These are phyloP conservation scores for Kwoniella bestiolae DNA, from an alignment of 768 basidiomycete genomes.

Conservation along the genomic window DNA sequence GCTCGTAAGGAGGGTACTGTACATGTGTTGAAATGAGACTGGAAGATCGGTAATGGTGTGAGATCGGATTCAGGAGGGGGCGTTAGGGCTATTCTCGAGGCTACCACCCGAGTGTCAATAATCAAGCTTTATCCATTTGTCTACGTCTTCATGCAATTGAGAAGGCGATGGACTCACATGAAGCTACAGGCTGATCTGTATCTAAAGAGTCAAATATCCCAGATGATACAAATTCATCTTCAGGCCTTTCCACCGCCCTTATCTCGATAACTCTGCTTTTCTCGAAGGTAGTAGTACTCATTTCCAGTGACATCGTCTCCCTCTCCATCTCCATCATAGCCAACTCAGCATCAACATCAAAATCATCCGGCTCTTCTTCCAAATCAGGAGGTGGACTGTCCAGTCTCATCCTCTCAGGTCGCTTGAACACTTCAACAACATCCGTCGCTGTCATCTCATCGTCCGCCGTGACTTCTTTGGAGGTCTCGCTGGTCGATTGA, in stretches of 20 bases:
- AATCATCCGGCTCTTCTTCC: constrained; percentile 37
- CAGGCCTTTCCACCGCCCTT: background rate
- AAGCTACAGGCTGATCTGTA: constrained; percentile 16
- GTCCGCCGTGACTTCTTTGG: background rate
- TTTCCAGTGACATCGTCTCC: constrained; percentile 2
- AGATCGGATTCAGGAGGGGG: constrained; percentile 19
- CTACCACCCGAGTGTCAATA: background rate
- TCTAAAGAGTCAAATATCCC: constrained; percentile 5
- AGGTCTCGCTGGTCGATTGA: background rate
- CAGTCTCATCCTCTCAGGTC: constrained; percentile 13
- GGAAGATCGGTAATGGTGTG: constrained; percentile 15
- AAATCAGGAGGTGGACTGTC: constrained; percentile 38
- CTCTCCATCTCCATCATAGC: constrained; percentile 28
- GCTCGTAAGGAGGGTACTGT: constrained; percentile 29
- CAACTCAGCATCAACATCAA: constrained; percentile 38
- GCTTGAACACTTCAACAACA: background rate
- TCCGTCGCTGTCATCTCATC: background rate
- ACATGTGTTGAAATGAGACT: constrained; percentile 19
- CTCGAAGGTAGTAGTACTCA: background rate
- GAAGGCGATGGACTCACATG: constrained; percentile 19
- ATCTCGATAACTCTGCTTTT: too few species aligned
- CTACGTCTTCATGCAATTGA: too few species aligned
- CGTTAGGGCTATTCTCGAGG: constrained; percentile 5
- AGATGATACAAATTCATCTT: constrained; percentile 5
- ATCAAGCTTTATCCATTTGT: too few species aligned